Base-by-base conservation (phyloP, 2,329 filamentous ascomycete genomes). In the Trichoderma cornu-damae region DNA sequence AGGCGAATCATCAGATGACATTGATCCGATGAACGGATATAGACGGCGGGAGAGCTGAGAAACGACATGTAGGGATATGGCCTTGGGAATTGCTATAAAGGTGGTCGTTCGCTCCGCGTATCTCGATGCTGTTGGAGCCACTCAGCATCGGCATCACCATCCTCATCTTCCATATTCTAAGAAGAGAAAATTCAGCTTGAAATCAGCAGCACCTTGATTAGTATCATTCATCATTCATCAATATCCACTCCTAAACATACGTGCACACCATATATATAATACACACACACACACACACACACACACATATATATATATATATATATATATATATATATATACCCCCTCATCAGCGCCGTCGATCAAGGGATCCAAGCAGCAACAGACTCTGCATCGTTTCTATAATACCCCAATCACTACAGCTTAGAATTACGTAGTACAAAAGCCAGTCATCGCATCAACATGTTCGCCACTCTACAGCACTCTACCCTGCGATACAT, bases 401-500 rank as follows among this genome's bases (percentile, higher is more conserved):
- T 9, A 42, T 24, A 37, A 38, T 3, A 43, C 18, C n/a, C n/a
- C 20, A 14, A 35, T 35, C 28, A 43, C 8, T 11, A 52, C n/a
- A 11, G 35, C 32, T 51, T 30, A 40, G 24, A 51, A 38, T 16
- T n/a, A n/a, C n/a, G n/a, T 22, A 40, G 40, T 16, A 18, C 24
- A 40, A 16, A 9, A 46, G 11, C 22, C 11, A n/a, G 4, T 30
- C 35, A 54, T 18, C 16, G 2, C 37, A 32, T 47, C 58, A 58
- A 52, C 8, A 58, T 58, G 56, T 58, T 58, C 40, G 37, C 22
- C 26, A 37, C 44, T 18, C 32, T 51, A 26, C 22, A 44, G 38
- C 28, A 58, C 42, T 38, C 26, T 28, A 53, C 46, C 30, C 32
- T 63, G 47, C 57, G 61, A 35, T 35, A 50, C 5, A 18, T 58